Evolutionary conservation across 768 basidiomycete species (phyloP), one percentile per base, ranked within the genome.

Genomic region (Calocera cornea): DNA sequence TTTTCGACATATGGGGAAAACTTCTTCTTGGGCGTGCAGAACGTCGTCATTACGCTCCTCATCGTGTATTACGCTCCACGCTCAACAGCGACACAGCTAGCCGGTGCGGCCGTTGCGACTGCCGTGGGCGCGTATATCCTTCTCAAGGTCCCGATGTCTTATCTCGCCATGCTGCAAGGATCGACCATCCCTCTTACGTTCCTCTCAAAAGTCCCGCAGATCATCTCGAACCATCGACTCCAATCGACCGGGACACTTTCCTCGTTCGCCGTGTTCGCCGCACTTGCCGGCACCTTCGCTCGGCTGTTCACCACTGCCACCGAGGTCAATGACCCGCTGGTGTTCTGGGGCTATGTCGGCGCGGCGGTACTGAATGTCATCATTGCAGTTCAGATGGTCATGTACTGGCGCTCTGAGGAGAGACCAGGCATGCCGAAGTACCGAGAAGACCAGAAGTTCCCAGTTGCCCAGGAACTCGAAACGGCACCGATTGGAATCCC

Each of bases 1-100:
- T 97, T 97, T 81, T 92, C 91, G 22, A 97, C 97, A 0, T 99
- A 97, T 69, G 97, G 97, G 73, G 97, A 99, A 77, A 97, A 95
- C 80, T 75, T 94, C 67, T 97, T 97, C 84, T 83, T 98, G 64
- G 87, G 91, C 34, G 73, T 93, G 68, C 93, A 95, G 77, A 93
- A 95, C 79, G 80, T 88, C 72, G 69, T 90, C 78, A 92, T 97
- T 75, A 92, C 92, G 17, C 81, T 93, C 73, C 85, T 95, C 71
- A 95, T 95, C 76, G 82, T 94, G 64, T 79, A 79, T 75, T 87
- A 89, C 73, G 33, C 54, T 8, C 71, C 70, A 29, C 69, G 77
- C 68, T 65, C 69, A 54, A 71, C 74, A 63, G 72, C 78, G 71
- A 72, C 71, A 66, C 68, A 81, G 60, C 73, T 73, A 67, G 63